These are phyloP conservation scores for Xylariales sp. DNA, from an alignment of 2,329 filamentous ascomycete genomes.

Conservation along the genomic window DNA sequence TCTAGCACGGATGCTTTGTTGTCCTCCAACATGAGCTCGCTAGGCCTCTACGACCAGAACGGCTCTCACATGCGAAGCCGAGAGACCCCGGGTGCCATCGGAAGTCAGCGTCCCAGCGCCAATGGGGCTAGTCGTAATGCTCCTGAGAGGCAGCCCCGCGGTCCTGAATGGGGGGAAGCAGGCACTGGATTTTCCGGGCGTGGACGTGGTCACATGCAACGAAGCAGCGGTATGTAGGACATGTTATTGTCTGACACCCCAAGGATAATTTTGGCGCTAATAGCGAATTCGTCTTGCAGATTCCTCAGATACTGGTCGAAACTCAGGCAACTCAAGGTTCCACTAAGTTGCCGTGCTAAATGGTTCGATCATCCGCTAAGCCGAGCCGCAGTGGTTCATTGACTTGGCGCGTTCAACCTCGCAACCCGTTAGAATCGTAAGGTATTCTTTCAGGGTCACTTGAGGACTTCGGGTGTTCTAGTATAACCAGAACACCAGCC, in stretches of 20 bases:
- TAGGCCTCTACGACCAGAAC: conserved; percentile 64
- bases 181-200: conserved; percentile 64
- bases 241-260: too few species aligned
- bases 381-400: background rate
- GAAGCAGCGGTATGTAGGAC: conserved; percentile 66
- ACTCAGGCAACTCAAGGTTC: conserved; percentile 48
- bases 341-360: conserved; percentile 41
- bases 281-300: conserved; percentile 37
- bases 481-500: conserved; percentile 9
- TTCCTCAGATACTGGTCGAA: conserved; percentile 51
- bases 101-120: conserved; percentile 70
- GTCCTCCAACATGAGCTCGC: conserved; percentile 53
- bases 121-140: conserved; percentile 58
- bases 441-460: background rate
- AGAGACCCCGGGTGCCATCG: conserved; percentile 70
- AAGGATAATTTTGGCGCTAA: conserved; percentile 17
- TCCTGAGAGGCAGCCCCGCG: conserved; percentile 72
- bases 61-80: conserved; percentile 54
- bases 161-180: conserved; percentile 70
- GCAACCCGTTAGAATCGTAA: conserved; percentile 11
- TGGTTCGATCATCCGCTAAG: background rate
- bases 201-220: conserved; percentile 69
- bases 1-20: conserved; percentile 50
- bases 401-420: conserved; percentile 1
- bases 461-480: conserved; percentile 10